A percentile compares a stretch with the other conserved stretches of the same genome.
phyloP scores from a whole-genome alignment of 2,329 filamentous ascomycete genomes.

The Colletotrichum sp. region DNA sequence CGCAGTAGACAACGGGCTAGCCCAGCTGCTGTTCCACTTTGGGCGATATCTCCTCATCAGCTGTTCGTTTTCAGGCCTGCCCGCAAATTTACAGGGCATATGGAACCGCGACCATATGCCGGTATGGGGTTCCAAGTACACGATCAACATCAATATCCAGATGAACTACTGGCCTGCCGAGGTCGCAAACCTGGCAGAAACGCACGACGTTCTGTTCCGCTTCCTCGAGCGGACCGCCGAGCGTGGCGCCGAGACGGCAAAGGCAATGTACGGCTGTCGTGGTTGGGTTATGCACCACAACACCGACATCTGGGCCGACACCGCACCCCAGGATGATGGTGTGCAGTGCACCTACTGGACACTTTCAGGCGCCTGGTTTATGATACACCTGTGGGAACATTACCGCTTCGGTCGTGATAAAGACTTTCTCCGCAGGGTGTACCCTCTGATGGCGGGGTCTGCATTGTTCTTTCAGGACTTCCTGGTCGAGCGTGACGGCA shows the following conservation, averaged over 20 bases:
- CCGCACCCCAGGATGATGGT: conserved; percentile 17
- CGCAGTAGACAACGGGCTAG: neutral
- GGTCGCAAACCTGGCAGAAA: neutral
- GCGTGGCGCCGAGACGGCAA: conserved; percentile 35
- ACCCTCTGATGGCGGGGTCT: neutral
- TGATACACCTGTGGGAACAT: neutral
- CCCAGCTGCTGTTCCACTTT: neutral
- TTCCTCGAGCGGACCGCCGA: conserved; percentile 38
- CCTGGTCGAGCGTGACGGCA: neutral
- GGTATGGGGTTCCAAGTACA: conserved; percentile 54
- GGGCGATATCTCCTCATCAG: neutral
- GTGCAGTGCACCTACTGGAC: neutral
- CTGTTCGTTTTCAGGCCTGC: neutral
- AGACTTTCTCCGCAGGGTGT: neutral
- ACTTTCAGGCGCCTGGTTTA: neutral
- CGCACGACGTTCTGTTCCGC: conserved; percentile 43
- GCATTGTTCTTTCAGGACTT: neutral
- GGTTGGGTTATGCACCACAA: conserved; percentile 43
- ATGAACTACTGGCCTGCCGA: conserved; percentile 46
- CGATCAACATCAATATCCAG: conserved; percentile 57
- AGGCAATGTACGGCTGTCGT: conserved; percentile 38
- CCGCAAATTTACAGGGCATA: conserved; percentile 41
- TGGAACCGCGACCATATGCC: conserved; percentile 47
- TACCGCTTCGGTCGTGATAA: neutral
- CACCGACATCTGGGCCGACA: conserved; percentile 39